Percentiles rank a stretch among this genome's conserved stretches.
phyloP scores from a whole-genome alignment of 1,139 yeast genomes.

The Taphrina flavorubra region DNA sequence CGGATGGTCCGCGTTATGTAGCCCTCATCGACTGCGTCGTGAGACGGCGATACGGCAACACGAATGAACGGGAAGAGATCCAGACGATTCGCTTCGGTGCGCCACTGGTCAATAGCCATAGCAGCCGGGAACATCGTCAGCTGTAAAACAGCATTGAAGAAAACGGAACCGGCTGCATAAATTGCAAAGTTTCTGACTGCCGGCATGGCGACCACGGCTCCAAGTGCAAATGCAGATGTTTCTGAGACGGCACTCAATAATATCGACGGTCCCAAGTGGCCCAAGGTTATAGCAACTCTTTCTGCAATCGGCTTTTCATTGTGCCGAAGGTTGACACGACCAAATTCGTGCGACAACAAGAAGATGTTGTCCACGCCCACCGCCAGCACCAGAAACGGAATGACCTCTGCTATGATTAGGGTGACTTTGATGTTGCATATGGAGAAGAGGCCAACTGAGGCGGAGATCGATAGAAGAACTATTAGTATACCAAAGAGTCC shows the following conservation, averaged over 20 bases:
- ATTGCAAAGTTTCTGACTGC: constrained; percentile 92
- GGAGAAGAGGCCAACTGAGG: constrained; percentile 82
- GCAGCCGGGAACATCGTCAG: constrained; percentile 80
- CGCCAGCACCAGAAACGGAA: constrained; percentile 91
- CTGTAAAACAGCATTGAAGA: constrained; percentile 76
- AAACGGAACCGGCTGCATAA: constrained; percentile 85
- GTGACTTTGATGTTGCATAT: constrained; percentile 80
- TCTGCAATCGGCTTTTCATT: constrained; percentile 59
- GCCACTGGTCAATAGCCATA: constrained; percentile 67
- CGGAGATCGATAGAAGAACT: constrained; percentile 75
- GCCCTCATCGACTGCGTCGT: constrained; percentile 45
- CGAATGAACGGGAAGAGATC: constrained; percentile 59
- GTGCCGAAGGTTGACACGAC: constrained; percentile 58
- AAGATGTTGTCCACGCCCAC: constrained; percentile 95
- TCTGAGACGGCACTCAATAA: constrained; percentile 77
- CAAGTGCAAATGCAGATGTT: constrained; percentile 74
- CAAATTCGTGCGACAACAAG: constrained; percentile 78
- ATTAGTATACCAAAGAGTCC: constrained; percentile 83
- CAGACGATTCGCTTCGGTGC: constrained; percentile 64
- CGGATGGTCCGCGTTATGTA: constrained; percentile 50
- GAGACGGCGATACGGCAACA: neutral
- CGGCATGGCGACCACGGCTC: constrained; percentile 87
- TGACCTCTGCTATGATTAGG: constrained; percentile 91
- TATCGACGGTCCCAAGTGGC: constrained; percentile 85
- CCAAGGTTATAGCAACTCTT: constrained; percentile 68